Evolutionary conservation across 768 basidiomycete species (phyloP).

Genomic region (Tricholoma sp.): DNA sequence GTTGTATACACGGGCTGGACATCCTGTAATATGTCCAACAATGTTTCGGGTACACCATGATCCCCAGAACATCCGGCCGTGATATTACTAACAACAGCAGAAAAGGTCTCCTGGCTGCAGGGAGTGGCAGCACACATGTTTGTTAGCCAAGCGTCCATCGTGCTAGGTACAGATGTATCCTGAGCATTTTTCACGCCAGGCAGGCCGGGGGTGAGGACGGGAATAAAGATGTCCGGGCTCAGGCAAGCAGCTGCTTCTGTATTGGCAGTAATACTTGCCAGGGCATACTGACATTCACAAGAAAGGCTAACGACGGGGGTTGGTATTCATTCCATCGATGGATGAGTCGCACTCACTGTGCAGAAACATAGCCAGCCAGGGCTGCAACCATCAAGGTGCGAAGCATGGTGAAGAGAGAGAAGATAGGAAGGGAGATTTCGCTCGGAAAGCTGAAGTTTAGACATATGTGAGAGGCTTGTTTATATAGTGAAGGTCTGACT

Average conservation of each 20-base stretch:
- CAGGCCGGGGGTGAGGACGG: slow-evolving; percentile 1
- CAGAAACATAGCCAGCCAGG: slow-evolving; percentile 12
- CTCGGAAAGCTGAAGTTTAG: neutral
- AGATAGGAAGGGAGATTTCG: neutral
- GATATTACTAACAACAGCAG: neutral
- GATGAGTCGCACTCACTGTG: slow-evolving; percentile 4
- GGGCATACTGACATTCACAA: slow-evolving; percentile 5
- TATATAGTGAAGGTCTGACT: neutral
- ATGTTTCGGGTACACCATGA: neutral
- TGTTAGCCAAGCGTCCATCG: neutral
- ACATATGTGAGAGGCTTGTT: neutral
- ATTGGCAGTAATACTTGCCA: slow-evolving; percentile 6
- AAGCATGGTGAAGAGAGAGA: slow-evolving; percentile 3
- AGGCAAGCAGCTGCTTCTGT: slow-evolving; percentile 10
- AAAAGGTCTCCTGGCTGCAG: neutral
- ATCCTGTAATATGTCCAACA: neutral
- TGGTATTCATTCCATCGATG: neutral
- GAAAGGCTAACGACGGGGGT: slow-evolving; percentile 2
- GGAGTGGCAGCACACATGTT: neutral
- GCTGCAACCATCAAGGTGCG: slow-evolving; percentile 9
- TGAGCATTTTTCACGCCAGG: neutral
- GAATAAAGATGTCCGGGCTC: slow-evolving; percentile 2
- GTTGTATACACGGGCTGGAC: neutral
- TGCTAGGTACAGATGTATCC: neutral
- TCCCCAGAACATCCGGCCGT: neutral